Conservation (phyloP, 805 yeast species). For the Kazachstania bromeliacearum region DNA sequence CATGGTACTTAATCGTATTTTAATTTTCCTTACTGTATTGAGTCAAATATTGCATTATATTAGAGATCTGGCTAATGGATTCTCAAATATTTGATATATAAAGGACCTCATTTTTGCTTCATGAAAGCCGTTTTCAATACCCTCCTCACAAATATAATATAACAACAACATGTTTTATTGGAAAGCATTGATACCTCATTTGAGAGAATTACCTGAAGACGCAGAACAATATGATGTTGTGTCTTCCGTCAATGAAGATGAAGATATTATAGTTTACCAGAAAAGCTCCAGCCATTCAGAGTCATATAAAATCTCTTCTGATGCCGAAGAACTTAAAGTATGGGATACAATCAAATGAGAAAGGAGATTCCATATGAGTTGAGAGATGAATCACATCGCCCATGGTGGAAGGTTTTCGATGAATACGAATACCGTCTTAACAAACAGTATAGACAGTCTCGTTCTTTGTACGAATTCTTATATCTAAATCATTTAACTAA, state of each 20-base stretch:
- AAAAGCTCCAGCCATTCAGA: neutral
- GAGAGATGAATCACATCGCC: constrained; percentile 33
- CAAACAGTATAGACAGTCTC: constrained; percentile 24
- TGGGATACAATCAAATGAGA: constrained; percentile 10
- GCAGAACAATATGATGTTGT: neutral
- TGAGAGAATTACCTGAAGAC: constrained; percentile 17
- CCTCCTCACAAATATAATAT: too few species aligned
- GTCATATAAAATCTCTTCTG: neutral
- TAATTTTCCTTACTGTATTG: neutral
- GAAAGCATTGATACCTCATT: constrained; percentile 20
- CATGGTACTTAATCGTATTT: too few species aligned
- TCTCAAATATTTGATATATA: too few species aligned
- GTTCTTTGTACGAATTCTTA: constrained; percentile 28
- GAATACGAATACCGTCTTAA: constrained; percentile 42
- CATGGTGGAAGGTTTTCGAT: constrained; percentile 41
- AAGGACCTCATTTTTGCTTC: too few species aligned
- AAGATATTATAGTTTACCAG: neutral
- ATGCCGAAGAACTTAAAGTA: neutral
- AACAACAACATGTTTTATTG: constrained; percentile 8
- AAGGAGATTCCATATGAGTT: constrained; percentile 31
- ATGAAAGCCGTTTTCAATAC: too few species aligned
- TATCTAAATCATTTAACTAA: constrained; percentile 29
- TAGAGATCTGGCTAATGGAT: too few species aligned
- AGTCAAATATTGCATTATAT: too few species aligned
- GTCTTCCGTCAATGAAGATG: neutral